Percentiles rank a stretch among this genome's conserved stretches.
Conservation (phyloP, 768 basidiomycete genomes). For the Lactarius deliciosus region DNA sequence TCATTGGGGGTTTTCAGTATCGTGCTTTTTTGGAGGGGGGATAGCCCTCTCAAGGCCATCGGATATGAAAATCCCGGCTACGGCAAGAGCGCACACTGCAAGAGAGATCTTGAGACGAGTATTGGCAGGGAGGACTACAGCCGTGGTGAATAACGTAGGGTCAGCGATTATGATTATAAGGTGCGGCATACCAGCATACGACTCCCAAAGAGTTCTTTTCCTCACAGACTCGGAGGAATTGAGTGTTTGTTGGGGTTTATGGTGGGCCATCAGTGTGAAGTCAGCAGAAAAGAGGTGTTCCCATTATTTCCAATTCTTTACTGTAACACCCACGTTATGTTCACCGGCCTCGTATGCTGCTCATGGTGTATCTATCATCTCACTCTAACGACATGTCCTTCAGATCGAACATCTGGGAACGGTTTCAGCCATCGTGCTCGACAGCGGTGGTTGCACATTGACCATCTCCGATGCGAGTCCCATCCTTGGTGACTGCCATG, state of each 20-base stretch:
- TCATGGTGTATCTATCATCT: conserved; percentile 5
- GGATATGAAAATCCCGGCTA: conserved; percentile 35
- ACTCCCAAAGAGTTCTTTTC: conserved; percentile 42
- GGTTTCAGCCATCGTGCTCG: conserved; percentile 60
- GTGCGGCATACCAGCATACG: conserved; percentile 42
- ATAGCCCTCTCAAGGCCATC: conserved; percentile 35
- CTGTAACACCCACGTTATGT: conserved; percentile 47
- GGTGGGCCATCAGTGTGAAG: conserved; percentile 12
- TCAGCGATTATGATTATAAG: conserved; percentile 1
- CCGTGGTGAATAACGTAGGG: conserved; percentile 19
- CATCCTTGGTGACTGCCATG: conserved; percentile 83
- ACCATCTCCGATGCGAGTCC: conserved; percentile 67
- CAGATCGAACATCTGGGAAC: conserved; percentile 91
- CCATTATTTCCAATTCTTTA: conserved; percentile 14
- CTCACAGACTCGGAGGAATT: conserved; percentile 27
- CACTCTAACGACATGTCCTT: conserved; percentile 11
- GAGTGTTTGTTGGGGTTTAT: not conserved
- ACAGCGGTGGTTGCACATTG: conserved; percentile 78
- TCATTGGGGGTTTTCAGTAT: not conserved
- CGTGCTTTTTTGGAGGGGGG: conserved; percentile 25
- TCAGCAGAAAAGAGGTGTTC: too few species aligned
- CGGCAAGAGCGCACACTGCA: conserved; percentile 36
- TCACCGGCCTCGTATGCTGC: conserved; percentile 70
- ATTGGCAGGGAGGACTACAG: conserved; percentile 37
- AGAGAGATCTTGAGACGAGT: conserved; percentile 38